A percentile compares a stretch with the other conserved stretches of the same genome.
Evolutionary conservation across 2,329 filamentous ascomycete species (phyloP).

Genomic region (Curvularia hawaiiensis): DNA sequence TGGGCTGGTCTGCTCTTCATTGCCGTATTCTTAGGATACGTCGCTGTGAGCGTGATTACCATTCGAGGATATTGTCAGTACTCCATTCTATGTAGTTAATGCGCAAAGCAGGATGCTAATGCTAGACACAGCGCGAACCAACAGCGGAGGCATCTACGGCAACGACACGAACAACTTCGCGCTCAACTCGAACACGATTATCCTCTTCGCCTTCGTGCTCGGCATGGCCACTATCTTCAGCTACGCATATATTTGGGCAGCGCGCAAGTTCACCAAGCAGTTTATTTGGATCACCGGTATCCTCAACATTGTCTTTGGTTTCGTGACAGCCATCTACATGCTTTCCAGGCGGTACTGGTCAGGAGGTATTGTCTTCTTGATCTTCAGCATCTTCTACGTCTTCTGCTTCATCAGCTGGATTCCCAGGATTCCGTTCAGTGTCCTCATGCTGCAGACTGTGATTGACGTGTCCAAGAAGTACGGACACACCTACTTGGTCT

Average conservation of each 20-base stretch:
- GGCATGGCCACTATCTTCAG: slow-evolving; percentile 75
- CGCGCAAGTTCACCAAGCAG: slow-evolving; percentile 80
- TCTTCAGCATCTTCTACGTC: slow-evolving; percentile 79
- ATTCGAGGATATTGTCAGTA: slow-evolving; percentile 70
- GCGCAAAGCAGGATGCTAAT: slow-evolving; percentile 7
- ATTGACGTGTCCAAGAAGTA: slow-evolving; percentile 84
- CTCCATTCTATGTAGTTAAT: neutral
- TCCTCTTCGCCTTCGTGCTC: slow-evolving; percentile 82
- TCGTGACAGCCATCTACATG: slow-evolving; percentile 90
- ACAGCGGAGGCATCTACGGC: slow-evolving; percentile 76
- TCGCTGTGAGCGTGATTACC: slow-evolving; percentile 74
- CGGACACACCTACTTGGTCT: slow-evolving; percentile 86
- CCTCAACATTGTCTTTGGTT: slow-evolving; percentile 72
- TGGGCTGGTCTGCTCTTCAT: slow-evolving; percentile 87
- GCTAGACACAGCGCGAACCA: slow-evolving; percentile 55
- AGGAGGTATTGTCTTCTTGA: slow-evolving; percentile 83
- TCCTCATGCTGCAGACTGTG: slow-evolving; percentile 83
- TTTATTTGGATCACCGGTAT: slow-evolving; percentile 82
- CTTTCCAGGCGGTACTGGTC: slow-evolving; percentile 76
- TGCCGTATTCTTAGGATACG: slow-evolving; percentile 72
- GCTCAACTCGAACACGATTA: slow-evolving; percentile 81
- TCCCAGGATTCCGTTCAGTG: slow-evolving; percentile 87
- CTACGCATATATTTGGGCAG: slow-evolving; percentile 75
- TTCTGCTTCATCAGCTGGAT: slow-evolving; percentile 81
- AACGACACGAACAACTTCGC: slow-evolving; percentile 65